Conservation (phyloP, 805 yeast species). For the Lachancea thermotolerans region DNA sequence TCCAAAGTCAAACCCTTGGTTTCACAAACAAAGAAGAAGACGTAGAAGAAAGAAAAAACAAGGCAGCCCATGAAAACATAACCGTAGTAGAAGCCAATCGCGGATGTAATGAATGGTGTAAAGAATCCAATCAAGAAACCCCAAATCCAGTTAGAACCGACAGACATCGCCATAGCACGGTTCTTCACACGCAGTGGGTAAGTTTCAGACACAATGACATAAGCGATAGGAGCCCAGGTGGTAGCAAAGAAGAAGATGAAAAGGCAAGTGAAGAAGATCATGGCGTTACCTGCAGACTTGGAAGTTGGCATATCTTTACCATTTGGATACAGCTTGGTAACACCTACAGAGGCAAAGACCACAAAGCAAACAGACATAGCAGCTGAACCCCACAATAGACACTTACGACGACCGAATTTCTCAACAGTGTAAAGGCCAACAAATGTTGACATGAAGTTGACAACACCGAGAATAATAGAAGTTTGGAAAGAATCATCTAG, state of each 20-base stretch:
- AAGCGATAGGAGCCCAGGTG: constrained; percentile 70
- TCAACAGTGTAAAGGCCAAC: constrained; percentile 47
- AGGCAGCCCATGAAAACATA: constrained; percentile 53
- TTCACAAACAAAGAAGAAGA: constrained; percentile 63
- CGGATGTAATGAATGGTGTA: constrained; percentile 61
- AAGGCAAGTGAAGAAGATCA: constrained; percentile 66
- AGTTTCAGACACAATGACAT: constrained; percentile 59
- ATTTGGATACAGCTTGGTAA: constrained; percentile 36
- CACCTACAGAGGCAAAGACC: constrained; percentile 57
- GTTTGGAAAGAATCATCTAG: constrained; percentile 53
- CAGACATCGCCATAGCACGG: constrained; percentile 50
- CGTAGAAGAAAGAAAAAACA: constrained; percentile 50
- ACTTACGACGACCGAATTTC: constrained; percentile 46
- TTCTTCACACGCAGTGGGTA: constrained; percentile 67
- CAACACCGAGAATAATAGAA: constrained; percentile 52
- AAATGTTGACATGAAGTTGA: constrained; percentile 55
- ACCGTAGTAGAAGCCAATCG: constrained; percentile 65
- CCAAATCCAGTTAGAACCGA: constrained; percentile 62
- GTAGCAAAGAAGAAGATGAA: constrained; percentile 68
- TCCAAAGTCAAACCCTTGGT: constrained; percentile 76
- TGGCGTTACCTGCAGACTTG: constrained; percentile 56
- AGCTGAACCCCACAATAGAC: constrained; percentile 42
- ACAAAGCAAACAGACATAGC: constrained; percentile 42
- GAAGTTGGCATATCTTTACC: constrained; percentile 40
- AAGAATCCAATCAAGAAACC: constrained; percentile 60